Percentiles rank a stretch among this genome's conserved stretches.
Evolutionary conservation across 1,284 basidiomycete species (phyloP).

Genomic region (Sanghuangporus baumii): DNA sequence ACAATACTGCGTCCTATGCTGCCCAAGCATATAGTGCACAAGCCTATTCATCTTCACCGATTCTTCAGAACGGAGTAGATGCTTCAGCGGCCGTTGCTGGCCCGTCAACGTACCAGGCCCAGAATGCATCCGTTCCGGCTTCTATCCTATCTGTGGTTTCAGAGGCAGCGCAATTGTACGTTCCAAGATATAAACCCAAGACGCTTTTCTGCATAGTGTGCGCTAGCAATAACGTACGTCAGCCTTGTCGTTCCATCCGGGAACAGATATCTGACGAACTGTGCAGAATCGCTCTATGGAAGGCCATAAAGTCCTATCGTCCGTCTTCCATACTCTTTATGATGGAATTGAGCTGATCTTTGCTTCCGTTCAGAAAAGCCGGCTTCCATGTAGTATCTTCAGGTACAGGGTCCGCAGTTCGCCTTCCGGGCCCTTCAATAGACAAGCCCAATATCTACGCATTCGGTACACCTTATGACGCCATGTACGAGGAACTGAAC

Average conservation of each 20-base stretch:
- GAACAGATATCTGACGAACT: conserved; percentile 17
- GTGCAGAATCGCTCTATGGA: conserved; percentile 97
- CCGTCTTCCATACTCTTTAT: conserved; percentile 27
- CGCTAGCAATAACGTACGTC: conserved; percentile 88
- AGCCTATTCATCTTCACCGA: background rate
- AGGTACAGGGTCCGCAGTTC: conserved; percentile 95
- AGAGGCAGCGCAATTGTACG: conserved; percentile 6
- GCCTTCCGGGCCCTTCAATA: conserved; percentile 91
- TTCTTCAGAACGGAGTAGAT: background rate
- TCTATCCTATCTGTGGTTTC: conserved; percentile 13
- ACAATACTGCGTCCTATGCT: background rate
- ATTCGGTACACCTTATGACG: conserved; percentile 98
- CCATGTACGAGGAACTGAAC: conserved; percentile 91
- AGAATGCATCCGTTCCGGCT: conserved; percentile 27
- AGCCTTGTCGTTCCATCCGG: conserved; percentile 1
- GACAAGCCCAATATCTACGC: conserved; percentile 97
- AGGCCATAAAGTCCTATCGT: conserved; percentile 89
- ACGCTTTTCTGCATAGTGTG: conserved; percentile 97
- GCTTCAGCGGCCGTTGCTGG: conserved; percentile 5
- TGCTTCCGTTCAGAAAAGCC: conserved; percentile 58
- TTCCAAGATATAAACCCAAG: conserved; percentile 44
- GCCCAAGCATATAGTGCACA: background rate
- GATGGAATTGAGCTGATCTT: background rate
- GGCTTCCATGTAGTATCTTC: conserved; percentile 90
- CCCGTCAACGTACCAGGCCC: conserved; percentile 30